Base-by-base conservation (phyloP, 805 yeast genomes). In the Saccharomycopsis javanensis region DNA sequence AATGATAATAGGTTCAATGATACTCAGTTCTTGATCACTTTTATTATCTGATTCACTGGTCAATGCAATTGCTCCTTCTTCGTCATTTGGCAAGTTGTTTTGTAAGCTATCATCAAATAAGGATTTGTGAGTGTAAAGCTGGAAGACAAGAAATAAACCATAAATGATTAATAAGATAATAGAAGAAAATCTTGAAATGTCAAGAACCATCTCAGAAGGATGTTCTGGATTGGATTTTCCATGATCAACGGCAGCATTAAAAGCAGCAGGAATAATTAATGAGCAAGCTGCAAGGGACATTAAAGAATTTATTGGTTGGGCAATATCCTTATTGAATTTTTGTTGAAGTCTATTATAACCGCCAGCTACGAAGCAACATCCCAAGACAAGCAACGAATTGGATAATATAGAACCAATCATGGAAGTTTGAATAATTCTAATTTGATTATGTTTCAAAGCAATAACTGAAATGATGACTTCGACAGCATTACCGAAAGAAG, bases 401-500 rank as follows among this genome's bases (percentile, higher is more conserved):
- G 96, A 88, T 58, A 94, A 75, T 60, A 94, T 87, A 57, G 96
- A 86, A 34, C 99, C 99, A 59, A 94, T 79, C 98, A 94, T 92
- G 18, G 96, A 86, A 3, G 98, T 96, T 72, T 94, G 98, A 31
- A 94, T 98, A 66, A 94, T 91, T 62, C 96, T 79, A 54, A 94
- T 82, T 72, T 94, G 97, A 64, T 88, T 88, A 50, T 87, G 85
- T 64, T 73, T 77, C 64, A 94, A 76, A 0, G 99, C 99, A 64
- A 92, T 89, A 28, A 94, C 75, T 0, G 96, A 88, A 38, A 94
- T 97, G 69, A 94, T 94, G 61, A 94, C 82, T 73, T 94, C 99
- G 20, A 94, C 97, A 1, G 98, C 98, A 70, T 94, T 94, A 59
- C 99, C 99, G 69, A 94, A 88, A 11, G 97, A 91, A 2, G 99